phyloP scores from a whole-genome alignment of 345 rosid genomes.

The Boechera retrofracta region DNA sequence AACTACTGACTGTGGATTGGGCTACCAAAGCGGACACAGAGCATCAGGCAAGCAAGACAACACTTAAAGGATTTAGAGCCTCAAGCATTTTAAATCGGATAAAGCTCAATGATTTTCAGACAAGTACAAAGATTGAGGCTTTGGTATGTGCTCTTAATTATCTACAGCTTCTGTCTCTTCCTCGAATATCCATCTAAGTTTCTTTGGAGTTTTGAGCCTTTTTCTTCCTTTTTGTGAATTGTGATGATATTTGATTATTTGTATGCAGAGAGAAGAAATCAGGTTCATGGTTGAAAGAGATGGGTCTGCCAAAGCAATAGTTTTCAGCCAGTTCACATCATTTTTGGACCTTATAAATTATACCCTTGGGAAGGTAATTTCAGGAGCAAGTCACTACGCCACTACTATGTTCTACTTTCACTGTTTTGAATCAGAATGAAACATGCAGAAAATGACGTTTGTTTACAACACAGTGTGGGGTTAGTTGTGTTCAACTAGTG shows the following conservation, averaged over 20 bases:
- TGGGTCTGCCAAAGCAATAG: slow-evolving; percentile 97
- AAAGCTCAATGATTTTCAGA: slow-evolving; percentile 77
- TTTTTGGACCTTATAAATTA: slow-evolving; percentile 90
- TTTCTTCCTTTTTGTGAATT: not conserved
- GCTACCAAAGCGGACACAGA: slow-evolving; percentile 55
- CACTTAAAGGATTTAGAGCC: slow-evolving; percentile 74
- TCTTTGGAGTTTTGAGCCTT: slow-evolving; percentile 20
- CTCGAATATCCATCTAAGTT: not conserved
- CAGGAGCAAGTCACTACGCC: not conserved
- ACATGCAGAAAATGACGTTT: slow-evolving; percentile 23
- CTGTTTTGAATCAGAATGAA: not conserved
- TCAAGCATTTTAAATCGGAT: slow-evolving; percentile 92
- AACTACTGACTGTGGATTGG: slow-evolving; percentile 77
- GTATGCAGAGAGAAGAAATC: slow-evolving; percentile 89
- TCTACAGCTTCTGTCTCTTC: slow-evolving; percentile 16
- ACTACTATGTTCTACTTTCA: not conserved
- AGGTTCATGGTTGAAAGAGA: slow-evolving; percentile 93
- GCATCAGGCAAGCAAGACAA: slow-evolving; percentile 59
- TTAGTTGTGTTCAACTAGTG: slow-evolving; percentile 81
- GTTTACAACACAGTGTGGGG: slow-evolving; percentile 67
- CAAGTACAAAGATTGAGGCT: slow-evolving; percentile 99
- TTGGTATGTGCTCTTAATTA: slow-evolving; percentile 60
- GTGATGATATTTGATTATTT: slow-evolving; percentile 21
- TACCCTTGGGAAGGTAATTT: slow-evolving; percentile 73
- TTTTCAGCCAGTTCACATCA: slow-evolving; percentile 96